Base-by-base conservation (phyloP, 176 grass and related monocot genomes). In the Hsuehochloa calcarea region DNA sequence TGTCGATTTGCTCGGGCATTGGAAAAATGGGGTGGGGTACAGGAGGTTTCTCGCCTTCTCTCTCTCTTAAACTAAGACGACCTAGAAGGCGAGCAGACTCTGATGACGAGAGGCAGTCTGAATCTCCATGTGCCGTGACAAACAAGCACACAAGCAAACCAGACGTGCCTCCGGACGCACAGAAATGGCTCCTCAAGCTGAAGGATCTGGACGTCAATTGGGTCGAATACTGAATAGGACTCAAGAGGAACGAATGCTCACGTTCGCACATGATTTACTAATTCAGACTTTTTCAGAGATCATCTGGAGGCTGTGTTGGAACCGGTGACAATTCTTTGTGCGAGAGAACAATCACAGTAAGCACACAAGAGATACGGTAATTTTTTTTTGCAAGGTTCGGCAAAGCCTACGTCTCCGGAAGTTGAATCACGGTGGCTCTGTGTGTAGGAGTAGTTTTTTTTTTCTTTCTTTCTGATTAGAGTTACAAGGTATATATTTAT, bases 11-110 rank as follows among this genome's bases (percentile, higher is more conserved):
- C 96, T 60, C 93, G 96, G 38, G 96, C 96, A 8, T 85, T 95
- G 83, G 96, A 98, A 82, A 95, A 94, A 82, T 95, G 96, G 96
- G 96, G 91, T 70, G 96, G 96, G 1, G 80, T 95, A 72, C 91
- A 89, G 80, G 93, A 95, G 88, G 96, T 98, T 80, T 98, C 93
- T 7, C 89, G 91, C 65, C 93, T 98, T 43, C 87, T 98, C 0
- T 95, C 90, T 20, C 93, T 98, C n/a, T n/a, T 22, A 82, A 94
- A 70, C 72, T 85, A 44, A 85, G 93, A 88, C 81, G 67, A 16
- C 89, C 91, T 38, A 89, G 91, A 72, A 93, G 81, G 65, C 55
- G 11, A 61, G 55, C 70, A 1, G 80, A 85, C 40, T 74, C 51
- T 0, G 93, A 92, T 11, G 66, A 68, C 5, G 91, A 93, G 51